Evolutionary conservation across 1,139 yeast genomes (phyloP).

Genomic region (Candida frijolesensis): DNA sequence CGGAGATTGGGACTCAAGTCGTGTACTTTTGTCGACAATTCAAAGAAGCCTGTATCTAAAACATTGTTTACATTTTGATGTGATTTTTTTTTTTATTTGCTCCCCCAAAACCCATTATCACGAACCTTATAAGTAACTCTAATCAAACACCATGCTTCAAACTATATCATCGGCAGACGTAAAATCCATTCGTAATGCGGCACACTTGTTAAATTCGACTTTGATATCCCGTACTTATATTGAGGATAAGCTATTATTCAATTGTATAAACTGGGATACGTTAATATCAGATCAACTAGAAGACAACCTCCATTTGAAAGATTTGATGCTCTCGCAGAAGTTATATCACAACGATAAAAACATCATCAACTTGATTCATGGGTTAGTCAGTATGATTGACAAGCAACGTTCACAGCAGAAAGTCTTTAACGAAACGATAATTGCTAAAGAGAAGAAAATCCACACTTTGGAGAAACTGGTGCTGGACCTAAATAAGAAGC

Average conservation of each 20-base stretch:
- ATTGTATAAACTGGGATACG: conserved; percentile 38
- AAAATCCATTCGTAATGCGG: conserved; percentile 23
- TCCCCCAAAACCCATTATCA: too few relatives aligned
- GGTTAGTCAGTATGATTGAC: conserved; percentile 42
- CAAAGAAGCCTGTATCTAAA: too few relatives aligned
- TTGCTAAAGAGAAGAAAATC: conserved; percentile 33
- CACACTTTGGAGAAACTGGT: conserved; percentile 28
- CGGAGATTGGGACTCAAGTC: too few relatives aligned
- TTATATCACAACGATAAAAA: conserved; percentile 46
- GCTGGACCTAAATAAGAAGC: conserved; percentile 23
- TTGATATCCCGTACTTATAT: conserved; percentile 42
- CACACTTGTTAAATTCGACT: conserved; percentile 41
- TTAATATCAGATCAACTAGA: conserved; percentile 24
- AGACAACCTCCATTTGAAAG: conserved; percentile 17
- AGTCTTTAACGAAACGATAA: conserved; percentile 31
- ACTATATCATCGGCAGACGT: conserved; percentile 2
- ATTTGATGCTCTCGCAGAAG: conserved; percentile 28
- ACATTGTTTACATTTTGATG: too few relatives aligned
- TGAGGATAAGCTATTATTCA: conserved; percentile 33
- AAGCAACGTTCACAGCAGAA: conserved; percentile 38
- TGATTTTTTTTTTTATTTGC: too few relatives aligned
- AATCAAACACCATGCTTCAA: conserved; percentile 1
- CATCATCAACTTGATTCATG: conserved; percentile 44
- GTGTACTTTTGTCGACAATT: too few relatives aligned
- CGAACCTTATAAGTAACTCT: too few relatives aligned